These are phyloP conservation scores for Phytophthora megakarya DNA, from an alignment of 352 stramenopile genomes.

Conservation along the genomic window DNA sequence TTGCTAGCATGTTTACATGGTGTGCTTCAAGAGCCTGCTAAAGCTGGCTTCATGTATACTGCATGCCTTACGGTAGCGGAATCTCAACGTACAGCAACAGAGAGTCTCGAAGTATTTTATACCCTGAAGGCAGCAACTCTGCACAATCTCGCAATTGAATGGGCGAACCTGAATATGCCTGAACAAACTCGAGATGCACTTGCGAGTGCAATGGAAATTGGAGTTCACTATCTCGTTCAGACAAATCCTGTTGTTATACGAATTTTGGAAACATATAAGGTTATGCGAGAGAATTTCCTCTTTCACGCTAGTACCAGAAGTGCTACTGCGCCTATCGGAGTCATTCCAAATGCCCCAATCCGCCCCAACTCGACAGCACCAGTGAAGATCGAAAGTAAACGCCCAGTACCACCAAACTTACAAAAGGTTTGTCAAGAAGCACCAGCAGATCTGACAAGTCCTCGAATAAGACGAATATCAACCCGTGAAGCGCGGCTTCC, in stretches of 20 bases:
- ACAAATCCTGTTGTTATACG: conserved; percentile 57
- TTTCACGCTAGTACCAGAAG: conserved; percentile 35
- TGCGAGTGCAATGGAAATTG: conserved; percentile 66
- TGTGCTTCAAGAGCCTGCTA: conserved; percentile 56
- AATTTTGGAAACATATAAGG: conserved; percentile 72
- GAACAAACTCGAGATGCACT: conserved; percentile 64
- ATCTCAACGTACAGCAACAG: conserved; percentile 33
- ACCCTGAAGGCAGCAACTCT: conserved; percentile 61
- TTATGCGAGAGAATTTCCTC: conserved; percentile 70
- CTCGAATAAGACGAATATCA: conserved; percentile 22
- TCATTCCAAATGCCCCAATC: conserved; percentile 1
- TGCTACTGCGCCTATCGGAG: not conserved
- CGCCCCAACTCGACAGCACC: conserved; percentile 11
- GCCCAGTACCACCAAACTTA: conserved; percentile 30
- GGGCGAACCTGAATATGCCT: conserved; percentile 65
- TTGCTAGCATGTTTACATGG: conserved; percentile 63
- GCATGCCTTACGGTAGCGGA: conserved; percentile 52
- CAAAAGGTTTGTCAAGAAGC: conserved; percentile 13
- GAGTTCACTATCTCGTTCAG: conserved; percentile 53
- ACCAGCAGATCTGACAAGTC: conserved; percentile 11
- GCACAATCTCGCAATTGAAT: conserved; percentile 79
- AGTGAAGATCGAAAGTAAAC: conserved; percentile 16
- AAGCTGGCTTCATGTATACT: conserved; percentile 70
- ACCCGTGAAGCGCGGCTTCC: conserved; percentile 8
- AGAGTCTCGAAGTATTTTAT: conserved; percentile 44